Conservation (phyloP, 495 filamentous ascomycete genomes). For the Penicillium lividum region DNA sequence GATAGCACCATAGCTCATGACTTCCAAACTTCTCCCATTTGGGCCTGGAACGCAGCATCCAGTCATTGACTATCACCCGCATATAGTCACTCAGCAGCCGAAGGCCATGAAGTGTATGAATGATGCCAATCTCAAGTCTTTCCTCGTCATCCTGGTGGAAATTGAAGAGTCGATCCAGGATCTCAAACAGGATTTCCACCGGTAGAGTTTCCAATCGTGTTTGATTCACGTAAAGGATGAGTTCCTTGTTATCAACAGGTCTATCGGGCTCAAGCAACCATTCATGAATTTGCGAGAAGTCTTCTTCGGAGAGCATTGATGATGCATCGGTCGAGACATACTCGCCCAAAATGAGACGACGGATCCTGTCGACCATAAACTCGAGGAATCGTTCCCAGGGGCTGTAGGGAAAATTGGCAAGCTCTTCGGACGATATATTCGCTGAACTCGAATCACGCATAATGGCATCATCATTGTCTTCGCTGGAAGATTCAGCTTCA, state of each 20-base stretch:
- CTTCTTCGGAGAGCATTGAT: not conserved
- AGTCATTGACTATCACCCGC: not conserved
- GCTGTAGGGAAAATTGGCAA: not conserved
- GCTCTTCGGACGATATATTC: not conserved
- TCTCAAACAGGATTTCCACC: not conserved
- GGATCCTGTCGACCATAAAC: not conserved
- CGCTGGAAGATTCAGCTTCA: no score
- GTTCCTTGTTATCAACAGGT: not conserved
- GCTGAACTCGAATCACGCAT: not conserved
- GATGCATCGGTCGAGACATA: not conserved
- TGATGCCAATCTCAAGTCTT: not conserved
- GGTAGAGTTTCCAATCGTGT: constrained; percentile 1
- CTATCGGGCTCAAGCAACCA: not conserved
- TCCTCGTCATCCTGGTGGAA: not conserved
- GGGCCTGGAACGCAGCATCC: not conserved
- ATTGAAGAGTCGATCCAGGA: constrained; percentile 1
- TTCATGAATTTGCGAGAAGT: not conserved
- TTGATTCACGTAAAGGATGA: not conserved
- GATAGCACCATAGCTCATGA: not conserved
- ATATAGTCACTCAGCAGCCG: not conserved
- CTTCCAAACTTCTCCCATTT: not conserved
- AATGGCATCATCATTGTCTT: not conserved
- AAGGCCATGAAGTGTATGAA: not conserved
- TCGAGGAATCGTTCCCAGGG: not conserved
- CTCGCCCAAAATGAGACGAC: not conserved